Conservation (phyloP, 2,329 filamentous ascomycete species). For the Elsinoe ampelina region DNA sequence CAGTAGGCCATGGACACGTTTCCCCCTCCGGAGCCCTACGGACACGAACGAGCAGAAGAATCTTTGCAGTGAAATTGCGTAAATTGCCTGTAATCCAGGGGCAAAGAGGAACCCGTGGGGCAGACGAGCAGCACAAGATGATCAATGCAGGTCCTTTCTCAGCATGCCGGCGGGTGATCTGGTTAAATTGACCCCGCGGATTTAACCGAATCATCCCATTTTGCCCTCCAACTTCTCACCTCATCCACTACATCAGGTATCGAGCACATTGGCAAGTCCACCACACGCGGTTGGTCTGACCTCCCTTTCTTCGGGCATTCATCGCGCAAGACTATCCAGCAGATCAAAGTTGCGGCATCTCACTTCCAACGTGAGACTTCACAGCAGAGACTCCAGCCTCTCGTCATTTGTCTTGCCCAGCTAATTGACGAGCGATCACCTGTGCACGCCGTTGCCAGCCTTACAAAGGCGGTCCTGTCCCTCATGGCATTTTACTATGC, state of each 20-base stretch:
- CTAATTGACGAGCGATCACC: no score
- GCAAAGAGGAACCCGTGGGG: not conserved
- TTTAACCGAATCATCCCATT: slow-evolving; percentile 1
- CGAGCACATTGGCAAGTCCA: no score
- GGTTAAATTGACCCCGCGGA: not conserved
- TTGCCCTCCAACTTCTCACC: not conserved
- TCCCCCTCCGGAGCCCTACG: slow-evolving; percentile 4
- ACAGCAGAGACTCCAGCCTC: no score
- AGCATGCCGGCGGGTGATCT: slow-evolving; percentile 6
- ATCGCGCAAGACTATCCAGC: no score
- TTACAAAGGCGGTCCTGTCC: no score
- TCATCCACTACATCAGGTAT: no score
- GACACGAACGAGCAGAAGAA: not conserved
- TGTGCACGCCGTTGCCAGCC: no score
- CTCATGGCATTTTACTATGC: not conserved
- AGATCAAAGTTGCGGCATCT: no score
- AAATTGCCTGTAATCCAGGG: not conserved
- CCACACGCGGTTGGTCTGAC: no score
- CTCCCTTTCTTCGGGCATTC: no score
- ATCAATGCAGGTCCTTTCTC: not conserved
- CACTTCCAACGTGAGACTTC: no score
- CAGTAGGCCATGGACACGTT: not conserved
- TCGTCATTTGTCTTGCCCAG: no score
- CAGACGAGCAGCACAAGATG: not conserved
- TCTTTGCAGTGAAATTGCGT: not conserved